phyloP scores from a whole-genome alignment of 352 stramenopile species.

The Phytopythium cucurbitacearum region DNA sequence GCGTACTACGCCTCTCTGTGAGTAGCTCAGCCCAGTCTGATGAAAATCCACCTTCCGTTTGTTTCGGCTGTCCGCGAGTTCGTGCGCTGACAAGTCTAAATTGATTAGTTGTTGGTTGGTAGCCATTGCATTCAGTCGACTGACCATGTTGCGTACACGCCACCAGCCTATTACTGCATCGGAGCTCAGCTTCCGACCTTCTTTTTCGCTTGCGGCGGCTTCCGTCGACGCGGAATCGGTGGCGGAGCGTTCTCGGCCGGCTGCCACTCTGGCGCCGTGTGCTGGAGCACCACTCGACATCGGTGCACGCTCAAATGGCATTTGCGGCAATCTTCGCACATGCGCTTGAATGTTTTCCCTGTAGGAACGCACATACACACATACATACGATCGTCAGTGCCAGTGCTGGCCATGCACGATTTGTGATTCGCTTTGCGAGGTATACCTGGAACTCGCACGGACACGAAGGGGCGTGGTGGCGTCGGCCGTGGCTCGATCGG shows the following conservation, averaged over 20 bases:
- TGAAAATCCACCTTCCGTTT: no score
- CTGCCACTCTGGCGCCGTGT: conserved; percentile 71
- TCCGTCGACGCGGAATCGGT: conserved; percentile 19
- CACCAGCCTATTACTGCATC: no score
- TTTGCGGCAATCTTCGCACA: conserved; percentile 69
- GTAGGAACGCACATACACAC: neutral
- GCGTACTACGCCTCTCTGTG: no score
- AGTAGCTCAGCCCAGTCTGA: no score
- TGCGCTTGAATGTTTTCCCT: conserved; percentile 39
- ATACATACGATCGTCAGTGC: neutral
- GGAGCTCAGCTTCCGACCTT: no score
- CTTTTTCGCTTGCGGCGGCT: conserved; percentile 4
- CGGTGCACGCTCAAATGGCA: conserved; percentile 59
- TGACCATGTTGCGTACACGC: no score
- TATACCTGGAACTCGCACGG: conserved; percentile 20
- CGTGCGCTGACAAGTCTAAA: no score
- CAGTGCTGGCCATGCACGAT: neutral
- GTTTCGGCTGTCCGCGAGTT: no score
- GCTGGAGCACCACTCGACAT: conserved; percentile 60
- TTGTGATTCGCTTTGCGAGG: neutral
- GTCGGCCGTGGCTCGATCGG: conserved; percentile 17
- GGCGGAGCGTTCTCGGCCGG: conserved; percentile 16
- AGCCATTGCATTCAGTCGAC: no score
- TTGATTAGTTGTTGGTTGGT: no score
- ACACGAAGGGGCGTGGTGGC: conserved; percentile 14